A percentile compares a stretch with the other conserved stretches of the same genome.
Conservation (phyloP, 2,329 filamentous ascomycete species). For the Albifimbria verrucaria region DNA sequence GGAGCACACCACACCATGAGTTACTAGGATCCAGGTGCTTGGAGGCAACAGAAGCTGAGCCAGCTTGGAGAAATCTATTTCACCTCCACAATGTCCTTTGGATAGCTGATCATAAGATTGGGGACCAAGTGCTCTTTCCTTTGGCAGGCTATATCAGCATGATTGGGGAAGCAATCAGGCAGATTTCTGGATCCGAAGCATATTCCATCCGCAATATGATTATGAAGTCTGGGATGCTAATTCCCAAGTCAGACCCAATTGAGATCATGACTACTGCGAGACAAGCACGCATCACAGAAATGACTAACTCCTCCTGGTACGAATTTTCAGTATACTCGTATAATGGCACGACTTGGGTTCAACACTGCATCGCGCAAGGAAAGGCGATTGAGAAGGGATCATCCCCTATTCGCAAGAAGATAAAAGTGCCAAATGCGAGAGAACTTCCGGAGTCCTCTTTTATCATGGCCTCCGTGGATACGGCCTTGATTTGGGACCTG, state of each 20-base stretch:
- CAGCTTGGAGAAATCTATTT: slow-evolving; percentile 37
- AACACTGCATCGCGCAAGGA: slow-evolving; percentile 8
- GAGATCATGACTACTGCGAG: slow-evolving; percentile 11
- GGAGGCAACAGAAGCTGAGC: slow-evolving; percentile 27
- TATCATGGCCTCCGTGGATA: neutral
- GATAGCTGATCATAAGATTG: slow-evolving; percentile 41
- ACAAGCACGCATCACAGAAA: slow-evolving; percentile 5
- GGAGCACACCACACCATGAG: slow-evolving; percentile 21
- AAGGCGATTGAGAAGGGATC: neutral
- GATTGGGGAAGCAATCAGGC: slow-evolving; percentile 35
- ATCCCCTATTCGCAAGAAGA: neutral
- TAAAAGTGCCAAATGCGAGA: neutral
- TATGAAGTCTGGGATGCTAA: slow-evolving; percentile 9
- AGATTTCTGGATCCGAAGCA: slow-evolving; percentile 7
- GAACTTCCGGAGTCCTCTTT: neutral
- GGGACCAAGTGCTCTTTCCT: slow-evolving; percentile 37
- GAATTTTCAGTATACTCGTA: slow-evolving; percentile 9
- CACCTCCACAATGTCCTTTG: slow-evolving; percentile 35
- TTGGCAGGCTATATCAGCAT: slow-evolving; percentile 39
- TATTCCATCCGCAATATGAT: slow-evolving; percentile 7
- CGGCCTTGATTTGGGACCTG: neutral
- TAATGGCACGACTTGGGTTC: slow-evolving; percentile 7
- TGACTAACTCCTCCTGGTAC: slow-evolving; percentile 11
- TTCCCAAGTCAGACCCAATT: slow-evolving; percentile 4
- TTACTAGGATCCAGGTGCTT: slow-evolving; percentile 22